Conservation (phyloP, 768 basidiomycete species). For the Pleurotus sapidus region DNA sequence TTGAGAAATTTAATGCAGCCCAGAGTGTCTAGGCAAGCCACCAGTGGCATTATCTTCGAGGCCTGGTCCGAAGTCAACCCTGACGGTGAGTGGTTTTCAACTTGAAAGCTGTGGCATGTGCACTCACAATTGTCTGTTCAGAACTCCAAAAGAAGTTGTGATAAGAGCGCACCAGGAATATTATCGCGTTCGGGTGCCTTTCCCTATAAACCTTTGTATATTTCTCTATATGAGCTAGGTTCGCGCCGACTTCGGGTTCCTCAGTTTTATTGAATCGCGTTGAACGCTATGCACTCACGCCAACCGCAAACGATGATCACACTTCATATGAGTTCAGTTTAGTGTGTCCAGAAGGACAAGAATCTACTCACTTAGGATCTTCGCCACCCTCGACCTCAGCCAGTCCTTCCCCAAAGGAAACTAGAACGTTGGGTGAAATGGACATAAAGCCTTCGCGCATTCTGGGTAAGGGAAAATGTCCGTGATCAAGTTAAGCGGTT, state of each 20-base stretch:
- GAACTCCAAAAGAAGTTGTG: slow-evolving; percentile 33
- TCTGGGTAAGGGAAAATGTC: not conserved
- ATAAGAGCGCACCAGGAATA: slow-evolving; percentile 36
- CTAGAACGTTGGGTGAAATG: not conserved
- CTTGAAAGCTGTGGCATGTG: too few species aligned
- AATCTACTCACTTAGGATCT: not conserved
- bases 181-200: slow-evolving; percentile 39
- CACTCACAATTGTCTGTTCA: slow-evolving; percentile 27
- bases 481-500: too few species aligned
- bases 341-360: not conserved
- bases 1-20: slow-evolving; percentile 26
- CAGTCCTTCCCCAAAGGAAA: not conserved
- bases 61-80: slow-evolving; percentile 14
- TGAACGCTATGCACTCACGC: slow-evolving; percentile 30
- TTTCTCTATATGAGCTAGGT: slow-evolving; percentile 41
- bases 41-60: slow-evolving; percentile 29
- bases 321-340: slow-evolving; percentile 14
- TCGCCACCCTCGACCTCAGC: not conserved
- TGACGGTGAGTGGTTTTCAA: too few species aligned
- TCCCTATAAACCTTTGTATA: slow-evolving; percentile 38
- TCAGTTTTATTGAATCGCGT: not conserved
- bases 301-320: slow-evolving; percentile 44
- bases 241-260: slow-evolving; percentile 37
- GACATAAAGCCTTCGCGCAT: not conserved
- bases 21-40: slow-evolving; percentile 32